Evolutionary conservation across 768 basidiomycete species (phyloP).

Genomic region (Trametes punicea): DNA sequence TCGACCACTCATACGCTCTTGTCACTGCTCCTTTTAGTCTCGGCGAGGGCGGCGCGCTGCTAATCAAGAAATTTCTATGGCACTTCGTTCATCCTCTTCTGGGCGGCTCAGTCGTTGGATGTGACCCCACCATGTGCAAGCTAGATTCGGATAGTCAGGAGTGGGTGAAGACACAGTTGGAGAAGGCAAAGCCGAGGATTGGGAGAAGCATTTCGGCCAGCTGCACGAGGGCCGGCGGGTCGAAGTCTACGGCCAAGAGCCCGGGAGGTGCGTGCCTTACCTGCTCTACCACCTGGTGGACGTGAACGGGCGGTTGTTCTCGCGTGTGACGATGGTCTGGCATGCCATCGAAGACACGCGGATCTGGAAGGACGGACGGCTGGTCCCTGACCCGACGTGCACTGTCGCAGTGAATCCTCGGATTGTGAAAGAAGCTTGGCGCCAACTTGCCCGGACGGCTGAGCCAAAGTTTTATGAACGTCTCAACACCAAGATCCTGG

Average conservation of each 20-base stretch:
- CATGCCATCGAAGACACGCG: conserved; percentile 7
- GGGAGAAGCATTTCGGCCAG: neutral
- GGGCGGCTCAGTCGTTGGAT: conserved; percentile 4
- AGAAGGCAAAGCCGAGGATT: neutral
- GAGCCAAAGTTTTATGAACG: conserved; percentile 6
- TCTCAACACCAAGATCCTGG: neutral
- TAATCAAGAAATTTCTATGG: conserved; percentile 14
- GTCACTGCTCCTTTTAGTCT: conserved; percentile 1
- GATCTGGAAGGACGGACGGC: neutral
- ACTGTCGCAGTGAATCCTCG: neutral
- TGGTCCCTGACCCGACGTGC: neutral
- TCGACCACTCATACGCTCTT: conserved; percentile 10
- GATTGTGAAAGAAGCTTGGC: conserved; percentile 19
- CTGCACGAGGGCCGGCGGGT: neutral
- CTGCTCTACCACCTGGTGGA: neutral
- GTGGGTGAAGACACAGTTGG: neutral
- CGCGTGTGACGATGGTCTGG: conserved; percentile 15
- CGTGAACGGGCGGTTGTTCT: conserved; percentile 10
- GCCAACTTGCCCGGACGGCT: neutral
- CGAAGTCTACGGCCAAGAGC: neutral
- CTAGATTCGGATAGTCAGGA: neutral
- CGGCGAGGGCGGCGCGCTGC: neutral
- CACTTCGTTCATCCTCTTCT: conserved; percentile 5
- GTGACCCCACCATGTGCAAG: neutral
- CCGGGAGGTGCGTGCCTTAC: neutral